A percentile compares a stretch with the other conserved stretches of the same genome.
Conservation (phyloP, 148 eudicot genomes). For the Vaccinium vitisidaea region DNA sequence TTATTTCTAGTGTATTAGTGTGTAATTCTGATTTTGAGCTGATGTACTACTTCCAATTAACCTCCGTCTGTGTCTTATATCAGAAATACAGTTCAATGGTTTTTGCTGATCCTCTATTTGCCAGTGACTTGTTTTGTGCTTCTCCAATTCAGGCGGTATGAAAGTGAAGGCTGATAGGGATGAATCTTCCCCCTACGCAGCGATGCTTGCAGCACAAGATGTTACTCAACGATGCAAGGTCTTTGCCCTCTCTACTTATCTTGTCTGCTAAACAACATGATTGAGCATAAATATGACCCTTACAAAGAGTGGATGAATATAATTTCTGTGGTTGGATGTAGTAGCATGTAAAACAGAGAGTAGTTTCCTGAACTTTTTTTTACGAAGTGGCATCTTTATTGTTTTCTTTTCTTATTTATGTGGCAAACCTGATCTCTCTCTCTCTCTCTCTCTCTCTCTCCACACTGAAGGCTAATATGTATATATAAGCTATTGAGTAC, state of each 20-base stretch:
- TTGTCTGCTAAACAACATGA: neutral
- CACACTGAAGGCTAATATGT: neutral
- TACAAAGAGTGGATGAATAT: neutral
- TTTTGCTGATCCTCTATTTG: neutral
- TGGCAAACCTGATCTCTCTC: neutral
- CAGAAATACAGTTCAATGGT: neutral
- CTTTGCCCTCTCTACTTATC: neutral
- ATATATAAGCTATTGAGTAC: neutral
- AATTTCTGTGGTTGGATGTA: neutral
- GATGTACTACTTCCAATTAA: neutral
- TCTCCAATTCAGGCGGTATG: slow-evolving; percentile 35
- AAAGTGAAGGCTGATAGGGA: slow-evolving; percentile 20
- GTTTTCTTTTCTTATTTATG: neutral
- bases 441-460: too few species aligned
- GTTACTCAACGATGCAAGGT: slow-evolving; percentile 58
- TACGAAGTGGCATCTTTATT: too few species aligned
- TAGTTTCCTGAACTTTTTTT: neutral
- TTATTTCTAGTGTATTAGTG: too few species aligned
- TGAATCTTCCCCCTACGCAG: slow-evolving; percentile 17
- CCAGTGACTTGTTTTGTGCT: neutral
- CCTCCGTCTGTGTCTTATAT: neutral
- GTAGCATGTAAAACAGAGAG: neutral
- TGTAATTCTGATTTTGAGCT: neutral
- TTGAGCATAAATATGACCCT: neutral
- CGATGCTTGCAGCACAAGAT: slow-evolving; percentile 59